Evolutionary conservation across 257 asterid genomes (phyloP), one percentile per base, ranked within the genome.

Genomic region (Gynochthodes officinalis): DNA sequence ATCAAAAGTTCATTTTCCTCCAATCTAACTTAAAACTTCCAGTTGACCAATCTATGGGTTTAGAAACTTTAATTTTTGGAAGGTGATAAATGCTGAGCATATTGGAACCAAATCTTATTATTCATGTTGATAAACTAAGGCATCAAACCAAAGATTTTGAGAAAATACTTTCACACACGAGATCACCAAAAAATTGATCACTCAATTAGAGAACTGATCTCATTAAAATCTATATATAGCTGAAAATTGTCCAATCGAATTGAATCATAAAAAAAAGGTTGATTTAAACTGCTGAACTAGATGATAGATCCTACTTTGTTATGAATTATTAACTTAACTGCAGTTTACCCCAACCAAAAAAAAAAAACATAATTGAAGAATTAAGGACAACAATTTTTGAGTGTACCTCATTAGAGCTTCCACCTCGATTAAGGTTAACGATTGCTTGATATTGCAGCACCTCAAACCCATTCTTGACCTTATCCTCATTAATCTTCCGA

Each of bases 401-500:
- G 0, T 32, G 27, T 66, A 84, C 89, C 89, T 87, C 81, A 27
- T 75, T 83, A 71, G 79, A 80, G 15, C 73, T 75, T 12, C 54
- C 23, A 57, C n/a, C 39, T 13, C 44, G 60, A 18, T 39, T 40
- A 19, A 21, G 46, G 39, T 11, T 40, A 12, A 10, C 57, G 27
- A 33, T 27, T 0, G 48, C 80, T 30, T 78, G 81, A 64, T 52
- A 44, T 27, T 74, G 70, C 32, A 78, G 76, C 15, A 76, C 82
- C 48, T 83, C 86, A 32, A 83, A 83, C 0, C 83, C 85, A 44
- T 74, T 77, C 80, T 8, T 62, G 15, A 19, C 33, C 9, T 81
- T 85, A n/a, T 74, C 67, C 53, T 81, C 85, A 8, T 83, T 80
- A 71, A 83, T 85, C 44, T 76, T 79, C 70, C 75, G 81, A 19